Percentiles rank a stretch among this genome's conserved stretches.
Evolutionary conservation across 2,329 filamentous ascomycete species (phyloP).

Genomic region (Bipolaris gigantea): DNA sequence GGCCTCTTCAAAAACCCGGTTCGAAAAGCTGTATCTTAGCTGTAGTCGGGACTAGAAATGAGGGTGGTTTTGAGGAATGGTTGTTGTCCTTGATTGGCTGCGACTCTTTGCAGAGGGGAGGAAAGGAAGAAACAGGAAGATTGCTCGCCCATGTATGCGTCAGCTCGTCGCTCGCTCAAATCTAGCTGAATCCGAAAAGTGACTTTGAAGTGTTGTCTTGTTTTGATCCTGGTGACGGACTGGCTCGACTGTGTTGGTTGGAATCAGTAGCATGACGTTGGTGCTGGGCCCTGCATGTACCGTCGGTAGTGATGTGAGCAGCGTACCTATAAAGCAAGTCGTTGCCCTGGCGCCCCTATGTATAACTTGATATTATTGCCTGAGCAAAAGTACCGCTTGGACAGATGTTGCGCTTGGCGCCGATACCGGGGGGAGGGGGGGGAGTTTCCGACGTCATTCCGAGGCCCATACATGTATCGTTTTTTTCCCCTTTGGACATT

Average conservation of each 20-base stretch:
- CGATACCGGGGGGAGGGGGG: slow-evolving; percentile 4
- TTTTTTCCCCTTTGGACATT: too few relatives aligned
- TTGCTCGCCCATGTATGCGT: slow-evolving; percentile 26
- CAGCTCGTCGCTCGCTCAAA: slow-evolving; percentile 36
- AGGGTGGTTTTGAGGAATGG: slow-evolving; percentile 23
- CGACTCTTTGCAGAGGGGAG: slow-evolving; percentile 25
- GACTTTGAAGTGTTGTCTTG: neutral
- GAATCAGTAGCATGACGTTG: neutral
- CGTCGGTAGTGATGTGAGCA: neutral
- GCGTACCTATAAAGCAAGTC: too few relatives aligned
- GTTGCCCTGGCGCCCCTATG: neutral
- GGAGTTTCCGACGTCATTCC: slow-evolving; percentile 10
- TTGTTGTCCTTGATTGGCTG: slow-evolving; percentile 33
- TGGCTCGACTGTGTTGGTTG: neutral
- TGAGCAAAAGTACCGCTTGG: too few relatives aligned
- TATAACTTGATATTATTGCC: neutral
- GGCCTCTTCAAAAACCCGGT: slow-evolving; percentile 17
- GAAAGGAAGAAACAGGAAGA: slow-evolving; percentile 26
- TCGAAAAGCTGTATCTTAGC: slow-evolving; percentile 23
- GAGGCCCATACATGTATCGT: too few relatives aligned
- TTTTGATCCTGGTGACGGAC: too few relatives aligned
- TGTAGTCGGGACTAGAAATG: slow-evolving; percentile 15
- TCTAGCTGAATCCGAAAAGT: slow-evolving; percentile 30
- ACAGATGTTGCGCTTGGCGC: slow-evolving; percentile 1
- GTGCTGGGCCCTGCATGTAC: neutral